Base-by-base conservation (phyloP, 345 rosid species). In the Gossypium rotundifolium region DNA sequence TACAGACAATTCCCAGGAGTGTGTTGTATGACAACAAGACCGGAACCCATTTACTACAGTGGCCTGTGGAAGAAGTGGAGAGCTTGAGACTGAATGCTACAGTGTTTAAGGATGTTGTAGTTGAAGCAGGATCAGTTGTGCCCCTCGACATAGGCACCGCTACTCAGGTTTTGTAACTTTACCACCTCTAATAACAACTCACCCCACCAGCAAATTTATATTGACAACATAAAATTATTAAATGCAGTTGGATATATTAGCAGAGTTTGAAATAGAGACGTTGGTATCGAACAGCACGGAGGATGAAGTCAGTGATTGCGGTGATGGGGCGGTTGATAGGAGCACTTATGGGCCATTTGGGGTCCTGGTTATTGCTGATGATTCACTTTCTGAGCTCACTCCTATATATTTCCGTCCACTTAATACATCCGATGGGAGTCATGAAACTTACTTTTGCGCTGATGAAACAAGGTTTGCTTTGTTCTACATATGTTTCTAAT, bases 41-140 rank as follows among this genome's bases (percentile, higher is more conserved):
- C 0, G 88, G 93, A 51, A 17, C 85, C 61, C 83, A 89, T 73
- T 70, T 95, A 59, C 81, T 93, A 3, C 90, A 93, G 72, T 90
- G 94, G 97, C 98, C 99, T 4, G 98, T 93, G 20, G 90, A 90
- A 66, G 99, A 95, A 83, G 76, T 87, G 16, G 89, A 93, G 72
- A 87, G 89, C 82, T 84, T 95, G 75, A 88, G 98, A 84, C 29
- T 84, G 62, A 89, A 76, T 73, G 79, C 87, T 73, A 82, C 85
- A 25, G 62, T 78, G 7, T 85, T 91, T 33, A 68, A 84, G 25
- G 75, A 85, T 1, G 76, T 95, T 11, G 49, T 81, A 6, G 72
- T 93, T 3, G 81, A 75, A 42, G 88, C 98, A 1, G 98, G 97
- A 3, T 77, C 91, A 0, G 75, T 88, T 12, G 76, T 93, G 69